phyloP scores from a whole-genome alignment of 148 eudicot genomes.

The Fagopyrum esculentum region DNA sequence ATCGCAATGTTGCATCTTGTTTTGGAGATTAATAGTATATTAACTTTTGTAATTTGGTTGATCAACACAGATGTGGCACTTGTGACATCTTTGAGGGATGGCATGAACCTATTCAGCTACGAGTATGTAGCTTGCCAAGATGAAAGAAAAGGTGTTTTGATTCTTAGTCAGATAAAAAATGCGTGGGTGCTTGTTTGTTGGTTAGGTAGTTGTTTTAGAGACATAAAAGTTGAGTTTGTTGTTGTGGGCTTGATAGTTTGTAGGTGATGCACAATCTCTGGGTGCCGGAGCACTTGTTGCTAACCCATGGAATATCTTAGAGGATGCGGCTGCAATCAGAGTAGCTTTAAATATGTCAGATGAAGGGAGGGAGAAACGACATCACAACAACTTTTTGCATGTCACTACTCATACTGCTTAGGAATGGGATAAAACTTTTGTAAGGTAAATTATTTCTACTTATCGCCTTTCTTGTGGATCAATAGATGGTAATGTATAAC shows the following conservation, averaged over 20 bases:
- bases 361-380: constrained; percentile 89
- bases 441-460: too few species aligned
- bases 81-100: constrained; percentile 3
- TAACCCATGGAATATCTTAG: constrained; percentile 92
- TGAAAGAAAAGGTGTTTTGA: constrained; percentile 60
- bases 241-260: constrained; percentile 41
- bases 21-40: too few species aligned
- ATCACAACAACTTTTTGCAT: constrained; percentile 58
- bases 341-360: constrained; percentile 83
- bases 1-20: too few species aligned
- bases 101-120: constrained; percentile 97
- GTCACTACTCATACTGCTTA: constrained; percentile 77
- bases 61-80: too few species aligned
- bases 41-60: too few species aligned
- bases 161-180: constrained; percentile 72
- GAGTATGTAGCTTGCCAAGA: constrained; percentile 36
- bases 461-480: too few species aligned
- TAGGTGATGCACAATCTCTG: constrained; percentile 94
- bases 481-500: too few species aligned
- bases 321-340: constrained; percentile 74
- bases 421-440: too few species aligned
- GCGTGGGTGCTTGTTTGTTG: not conserved
- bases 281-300: constrained; percentile 94
- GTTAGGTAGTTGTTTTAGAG: not conserved
- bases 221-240: not conserved